These are phyloP conservation scores for Oxyria digyna DNA, from an alignment of 148 eudicot species.

Conservation along the genomic window DNA sequence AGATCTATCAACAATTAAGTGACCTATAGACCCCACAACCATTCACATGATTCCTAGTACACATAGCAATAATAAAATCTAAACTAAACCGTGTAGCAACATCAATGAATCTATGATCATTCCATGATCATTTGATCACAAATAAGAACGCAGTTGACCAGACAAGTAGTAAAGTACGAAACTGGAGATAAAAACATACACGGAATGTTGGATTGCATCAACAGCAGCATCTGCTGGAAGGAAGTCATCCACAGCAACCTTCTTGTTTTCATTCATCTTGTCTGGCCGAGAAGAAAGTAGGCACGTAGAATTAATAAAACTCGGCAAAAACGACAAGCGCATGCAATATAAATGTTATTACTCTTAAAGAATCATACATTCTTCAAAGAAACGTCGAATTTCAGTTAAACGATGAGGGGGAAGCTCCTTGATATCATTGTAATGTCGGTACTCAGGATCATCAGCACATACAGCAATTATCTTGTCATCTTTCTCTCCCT, in stretches of 20 bases:
- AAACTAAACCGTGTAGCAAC: background rate
- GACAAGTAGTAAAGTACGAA: background rate
- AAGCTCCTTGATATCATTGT: constrained; percentile 64
- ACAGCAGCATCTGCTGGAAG: constrained; percentile 35
- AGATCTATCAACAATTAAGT: background rate
- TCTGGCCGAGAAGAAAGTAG: constrained; percentile 15
- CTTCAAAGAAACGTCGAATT: constrained; percentile 84
- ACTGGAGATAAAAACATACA: constrained; percentile 20
- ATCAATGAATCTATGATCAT: background rate
- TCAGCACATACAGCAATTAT: constrained; percentile 83
- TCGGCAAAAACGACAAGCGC: background rate
- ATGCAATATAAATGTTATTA: background rate
- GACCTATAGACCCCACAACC: background rate
- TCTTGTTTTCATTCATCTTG: constrained; percentile 58
- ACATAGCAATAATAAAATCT: background rate
- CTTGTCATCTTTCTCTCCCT: constrained; percentile 87
- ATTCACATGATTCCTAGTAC: background rate
- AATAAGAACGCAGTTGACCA: background rate
- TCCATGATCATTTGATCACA: background rate
- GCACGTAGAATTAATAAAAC: background rate
- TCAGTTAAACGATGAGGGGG: constrained; percentile 87
- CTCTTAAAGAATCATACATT: constrained; percentile 34
- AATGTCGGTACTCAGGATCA: constrained; percentile 68
- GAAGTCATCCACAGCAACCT: constrained; percentile 47
- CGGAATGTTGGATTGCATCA: constrained; percentile 40